Percentiles rank a stretch among this genome's conserved stretches.
These are phyloP conservation scores for Rhodotorula mucilaginosa DNA, from an alignment of 1,284 basidiomycete species.

Conservation along the genomic window DNA sequence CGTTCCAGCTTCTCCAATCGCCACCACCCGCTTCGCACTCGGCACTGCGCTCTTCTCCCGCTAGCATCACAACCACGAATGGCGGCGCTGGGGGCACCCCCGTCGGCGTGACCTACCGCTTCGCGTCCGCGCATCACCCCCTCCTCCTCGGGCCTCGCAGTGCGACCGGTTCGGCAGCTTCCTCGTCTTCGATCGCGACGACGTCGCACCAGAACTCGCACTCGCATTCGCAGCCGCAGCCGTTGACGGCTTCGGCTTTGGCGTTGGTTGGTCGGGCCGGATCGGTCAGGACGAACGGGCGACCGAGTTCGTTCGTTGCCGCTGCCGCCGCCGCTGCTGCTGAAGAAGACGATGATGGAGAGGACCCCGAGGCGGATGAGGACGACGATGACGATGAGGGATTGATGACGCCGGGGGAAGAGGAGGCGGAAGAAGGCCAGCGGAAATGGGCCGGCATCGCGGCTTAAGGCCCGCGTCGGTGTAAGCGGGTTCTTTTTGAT, in stretches of 20 bases:
- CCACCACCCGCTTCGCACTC: neutral
- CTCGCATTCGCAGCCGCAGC: neutral
- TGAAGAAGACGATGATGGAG: neutral
- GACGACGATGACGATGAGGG: neutral
- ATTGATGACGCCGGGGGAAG: constrained; percentile 15
- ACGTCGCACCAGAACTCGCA: neutral
- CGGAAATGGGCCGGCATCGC: constrained; percentile 12
- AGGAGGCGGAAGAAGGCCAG: constrained; percentile 25
- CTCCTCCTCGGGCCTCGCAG: constrained; percentile 3
- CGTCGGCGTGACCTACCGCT: neutral
- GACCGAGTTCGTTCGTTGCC: neutral
- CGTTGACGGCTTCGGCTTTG: neutral
- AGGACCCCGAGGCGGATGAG: neutral
- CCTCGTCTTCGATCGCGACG: neutral
- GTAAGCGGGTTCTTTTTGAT: too few species aligned
- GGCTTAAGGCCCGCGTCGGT: neutral
- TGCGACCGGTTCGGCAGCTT: neutral
- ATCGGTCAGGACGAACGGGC: too few species aligned
- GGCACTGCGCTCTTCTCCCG: neutral
- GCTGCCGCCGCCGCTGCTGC: neutral
- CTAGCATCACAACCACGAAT: too few species aligned
- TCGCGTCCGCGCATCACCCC: constrained; percentile 1
- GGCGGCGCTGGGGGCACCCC: neutral
- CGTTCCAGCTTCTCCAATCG: neutral
- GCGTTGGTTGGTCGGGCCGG: neutral